Conservation (phyloP, 495 filamentous ascomycete genomes). For the Lasiosphaeriaceae sp. region DNA sequence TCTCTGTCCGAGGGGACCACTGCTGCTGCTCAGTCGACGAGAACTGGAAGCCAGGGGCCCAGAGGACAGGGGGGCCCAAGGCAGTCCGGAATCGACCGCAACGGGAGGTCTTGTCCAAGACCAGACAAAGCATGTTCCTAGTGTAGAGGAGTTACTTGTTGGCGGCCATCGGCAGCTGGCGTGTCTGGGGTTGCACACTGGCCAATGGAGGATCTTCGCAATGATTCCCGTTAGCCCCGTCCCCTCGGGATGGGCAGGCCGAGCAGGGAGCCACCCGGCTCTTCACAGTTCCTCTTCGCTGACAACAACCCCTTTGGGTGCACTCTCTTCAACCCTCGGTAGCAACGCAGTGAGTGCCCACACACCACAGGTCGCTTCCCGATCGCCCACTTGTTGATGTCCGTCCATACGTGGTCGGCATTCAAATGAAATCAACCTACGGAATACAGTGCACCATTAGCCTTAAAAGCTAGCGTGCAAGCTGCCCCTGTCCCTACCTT, state of each 20-base stretch:
- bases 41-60: no score
- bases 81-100: no score
- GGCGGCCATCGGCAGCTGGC: neutral
- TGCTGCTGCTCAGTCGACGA: no score
- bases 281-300: constrained; percentile 21
- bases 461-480: constrained; percentile 11
- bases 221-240: constrained; percentile 17
- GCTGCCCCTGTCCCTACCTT: constrained; percentile 3
- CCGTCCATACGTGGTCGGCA: neutral
- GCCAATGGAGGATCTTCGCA: constrained; percentile 15
- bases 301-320: constrained; percentile 5
- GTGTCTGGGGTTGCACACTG: constrained; percentile 11
- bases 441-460: constrained; percentile 11
- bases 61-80: no score
- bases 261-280: constrained; percentile 18
- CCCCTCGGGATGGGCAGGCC: constrained; percentile 17
- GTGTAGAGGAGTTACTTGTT: no score
- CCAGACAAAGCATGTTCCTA: no score
- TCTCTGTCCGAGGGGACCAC: neutral
- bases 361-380: neutral
- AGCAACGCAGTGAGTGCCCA: constrained; percentile 1
- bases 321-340: neutral
- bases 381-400: neutral
- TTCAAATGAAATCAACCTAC: constrained; percentile 7
- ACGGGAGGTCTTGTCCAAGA: no score